phyloP scores from a whole-genome alignment of 1,284 basidiomycete genomes.

The Leucocoprinus gongylophorus region DNA sequence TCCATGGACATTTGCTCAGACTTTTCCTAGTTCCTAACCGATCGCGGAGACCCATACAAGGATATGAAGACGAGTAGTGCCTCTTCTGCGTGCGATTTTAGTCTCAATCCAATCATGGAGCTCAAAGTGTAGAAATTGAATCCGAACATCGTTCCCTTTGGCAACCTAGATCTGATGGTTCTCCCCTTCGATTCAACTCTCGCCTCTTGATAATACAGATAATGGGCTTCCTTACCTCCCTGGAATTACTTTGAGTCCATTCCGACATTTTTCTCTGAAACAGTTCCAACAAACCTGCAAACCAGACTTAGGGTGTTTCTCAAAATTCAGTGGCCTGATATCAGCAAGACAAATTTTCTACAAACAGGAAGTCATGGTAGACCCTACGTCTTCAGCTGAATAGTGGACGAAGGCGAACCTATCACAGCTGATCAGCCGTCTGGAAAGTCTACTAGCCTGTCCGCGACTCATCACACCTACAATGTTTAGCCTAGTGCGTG shows the following conservation, averaged over 20 bases:
- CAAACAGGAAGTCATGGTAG: too few species aligned
- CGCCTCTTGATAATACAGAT: neutral
- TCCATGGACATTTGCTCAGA: neutral
- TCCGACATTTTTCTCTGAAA: neutral
- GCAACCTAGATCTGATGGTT: neutral
- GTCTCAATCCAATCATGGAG: neutral
- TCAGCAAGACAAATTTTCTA: too few species aligned
- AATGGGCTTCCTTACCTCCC: neutral
- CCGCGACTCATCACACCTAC: too few species aligned
- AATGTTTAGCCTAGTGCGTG: too few species aligned
- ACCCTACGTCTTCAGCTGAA: too few species aligned
- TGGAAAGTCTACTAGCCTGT: too few species aligned
- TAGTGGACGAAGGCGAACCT: too few species aligned
- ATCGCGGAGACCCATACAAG: conserved; percentile 40
- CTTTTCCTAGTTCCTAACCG: conserved; percentile 40
- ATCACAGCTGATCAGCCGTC: too few species aligned
- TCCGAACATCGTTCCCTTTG: neutral
- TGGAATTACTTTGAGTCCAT: neutral
- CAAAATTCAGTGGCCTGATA: too few species aligned
- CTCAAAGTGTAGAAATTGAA: neutral
- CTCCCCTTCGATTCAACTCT: neutral
- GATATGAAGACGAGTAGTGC: conserved; percentile 42
- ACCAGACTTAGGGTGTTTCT: too few species aligned
- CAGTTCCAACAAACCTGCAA: neutral
- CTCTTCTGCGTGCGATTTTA: neutral